These are phyloP conservation scores for Thelephora ganbajun DNA, from an alignment of 768 basidiomycete species.

Conservation along the genomic window DNA sequence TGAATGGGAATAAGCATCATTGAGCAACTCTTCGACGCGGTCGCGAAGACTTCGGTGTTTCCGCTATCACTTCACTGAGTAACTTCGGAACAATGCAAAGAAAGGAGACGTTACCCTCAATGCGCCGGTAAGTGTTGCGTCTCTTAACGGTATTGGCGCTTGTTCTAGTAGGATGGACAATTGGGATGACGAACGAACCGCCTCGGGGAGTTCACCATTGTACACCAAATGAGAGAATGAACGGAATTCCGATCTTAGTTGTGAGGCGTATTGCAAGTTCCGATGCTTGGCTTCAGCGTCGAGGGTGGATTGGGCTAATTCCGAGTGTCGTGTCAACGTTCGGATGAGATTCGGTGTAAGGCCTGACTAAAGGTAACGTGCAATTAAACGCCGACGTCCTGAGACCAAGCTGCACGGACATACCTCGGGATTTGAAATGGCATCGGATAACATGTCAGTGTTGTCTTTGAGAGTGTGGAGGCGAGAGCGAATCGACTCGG, in stretches of 20 bases:
- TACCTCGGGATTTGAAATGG: constrained; percentile 51
- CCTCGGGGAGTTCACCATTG: constrained; percentile 49
- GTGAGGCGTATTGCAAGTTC: constrained; percentile 39
- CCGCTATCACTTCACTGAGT: constrained; percentile 24
- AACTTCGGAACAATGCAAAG: background rate
- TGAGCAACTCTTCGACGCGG: constrained; percentile 56
- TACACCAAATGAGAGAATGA: constrained; percentile 24
- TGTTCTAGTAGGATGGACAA: constrained; percentile 31
- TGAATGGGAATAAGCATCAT: constrained; percentile 50
- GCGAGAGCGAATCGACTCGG: constrained; percentile 51
- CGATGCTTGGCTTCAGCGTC: constrained; percentile 38
- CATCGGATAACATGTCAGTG: constrained; percentile 35
- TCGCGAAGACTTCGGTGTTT: constrained; percentile 41
- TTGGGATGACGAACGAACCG: constrained; percentile 29
- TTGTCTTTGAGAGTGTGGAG: constrained; percentile 34
- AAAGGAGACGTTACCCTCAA: constrained; percentile 37
- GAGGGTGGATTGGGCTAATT: constrained; percentile 45
- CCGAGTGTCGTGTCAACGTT: constrained; percentile 42
- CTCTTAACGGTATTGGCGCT: constrained; percentile 36
- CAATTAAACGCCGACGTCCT: constrained; percentile 1
- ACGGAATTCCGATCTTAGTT: constrained; percentile 34
- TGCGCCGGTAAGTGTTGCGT: constrained; percentile 38
- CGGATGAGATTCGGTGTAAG: constrained; percentile 45
- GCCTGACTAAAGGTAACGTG: constrained; percentile 37
- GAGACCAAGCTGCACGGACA: constrained; percentile 5